Conservation (phyloP, 2,329 filamentous ascomycete genomes). For the Grosmannia penicillata region DNA sequence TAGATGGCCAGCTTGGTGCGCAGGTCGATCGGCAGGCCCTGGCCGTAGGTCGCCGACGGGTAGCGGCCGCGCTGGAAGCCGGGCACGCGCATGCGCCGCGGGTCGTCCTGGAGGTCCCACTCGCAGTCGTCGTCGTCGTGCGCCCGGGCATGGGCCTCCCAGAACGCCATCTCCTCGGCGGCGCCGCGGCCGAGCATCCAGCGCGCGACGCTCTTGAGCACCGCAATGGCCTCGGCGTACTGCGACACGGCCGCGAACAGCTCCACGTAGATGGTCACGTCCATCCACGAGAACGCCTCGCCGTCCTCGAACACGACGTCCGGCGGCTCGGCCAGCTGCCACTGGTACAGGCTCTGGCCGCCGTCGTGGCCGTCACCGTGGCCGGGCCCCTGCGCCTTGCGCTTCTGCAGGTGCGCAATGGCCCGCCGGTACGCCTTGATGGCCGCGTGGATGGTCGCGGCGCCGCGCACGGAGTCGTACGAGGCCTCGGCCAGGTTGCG, state of each 20-base stretch:
- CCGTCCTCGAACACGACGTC: conserved; percentile 16
- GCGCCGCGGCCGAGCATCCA: conserved; percentile 61
- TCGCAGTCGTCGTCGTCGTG: conserved; percentile 64
- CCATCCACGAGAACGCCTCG: conserved; percentile 51
- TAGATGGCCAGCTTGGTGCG: conserved; percentile 73
- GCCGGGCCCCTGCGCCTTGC: conserved; percentile 9
- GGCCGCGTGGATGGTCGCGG: conserved; percentile 25
- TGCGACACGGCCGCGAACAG: conserved; percentile 52
- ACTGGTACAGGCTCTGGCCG: not conserved
- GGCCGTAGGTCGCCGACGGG: conserved; percentile 48
- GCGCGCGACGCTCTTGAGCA: conserved; percentile 58
- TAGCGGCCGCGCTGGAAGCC: conserved; percentile 44
- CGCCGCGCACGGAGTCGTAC: conserved; percentile 31
- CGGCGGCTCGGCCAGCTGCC: conserved; percentile 2
- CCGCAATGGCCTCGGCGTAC: conserved; percentile 49
- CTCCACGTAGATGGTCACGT: conserved; percentile 75
- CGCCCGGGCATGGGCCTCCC: conserved; percentile 50
- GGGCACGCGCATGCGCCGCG: conserved; percentile 45
- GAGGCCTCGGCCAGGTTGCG: conserved; percentile 42
- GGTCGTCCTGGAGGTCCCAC: conserved; percentile 60
- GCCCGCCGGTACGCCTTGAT: conserved; percentile 32
- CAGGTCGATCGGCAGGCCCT: conserved; percentile 64
- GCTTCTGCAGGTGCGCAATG: conserved; percentile 22
- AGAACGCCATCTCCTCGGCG: conserved; percentile 50
- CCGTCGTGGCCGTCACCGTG: no score